phyloP scores from a whole-genome alignment of 495 filamentous ascomycete genomes.

The Talaromyces borbonicus region DNA sequence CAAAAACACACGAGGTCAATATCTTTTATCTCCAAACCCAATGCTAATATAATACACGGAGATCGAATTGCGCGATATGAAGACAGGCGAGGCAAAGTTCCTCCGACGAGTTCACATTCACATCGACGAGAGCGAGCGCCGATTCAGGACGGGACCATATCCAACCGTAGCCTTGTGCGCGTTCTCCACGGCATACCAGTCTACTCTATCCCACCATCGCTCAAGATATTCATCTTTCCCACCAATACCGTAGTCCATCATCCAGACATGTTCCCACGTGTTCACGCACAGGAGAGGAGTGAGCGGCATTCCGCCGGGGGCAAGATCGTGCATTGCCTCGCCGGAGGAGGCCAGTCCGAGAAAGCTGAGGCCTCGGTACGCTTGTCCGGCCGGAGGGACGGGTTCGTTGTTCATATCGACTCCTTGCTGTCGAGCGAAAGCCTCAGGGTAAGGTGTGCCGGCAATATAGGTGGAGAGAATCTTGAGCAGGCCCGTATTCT shows the following conservation, averaged over 20 bases:
- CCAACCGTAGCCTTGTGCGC: conserved; percentile 1
- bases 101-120: neutral
- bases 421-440: conserved; percentile 70
- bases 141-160: neutral
- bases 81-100: neutral
- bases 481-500: conserved; percentile 46
- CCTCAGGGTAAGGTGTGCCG: conserved; percentile 76
- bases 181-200: conserved; percentile 67
- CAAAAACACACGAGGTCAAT: conserved; percentile 8
- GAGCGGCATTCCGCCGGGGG: conserved; percentile 60
- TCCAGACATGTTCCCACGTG: conserved; percentile 92
- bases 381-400: neutral
- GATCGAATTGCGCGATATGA: neutral
- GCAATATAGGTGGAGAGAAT: conserved; percentile 87
- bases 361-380: conserved; percentile 34
- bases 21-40: conserved; percentile 1
- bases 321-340: conserved; percentile 30
- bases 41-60: conserved; percentile 5
- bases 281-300: conserved; percentile 80
- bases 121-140: neutral
- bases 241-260: conserved; percentile 71
- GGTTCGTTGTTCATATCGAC: conserved; percentile 66
- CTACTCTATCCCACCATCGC: conserved; percentile 76
- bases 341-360: conserved; percentile 38
- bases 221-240: conserved; percentile 71